Percentiles rank a stretch among this genome's conserved stretches.
These are phyloP conservation scores for Pseudogymnoascus sp. DNA, from an alignment of 2,329 filamentous ascomycete species.

Conservation along the genomic window DNA sequence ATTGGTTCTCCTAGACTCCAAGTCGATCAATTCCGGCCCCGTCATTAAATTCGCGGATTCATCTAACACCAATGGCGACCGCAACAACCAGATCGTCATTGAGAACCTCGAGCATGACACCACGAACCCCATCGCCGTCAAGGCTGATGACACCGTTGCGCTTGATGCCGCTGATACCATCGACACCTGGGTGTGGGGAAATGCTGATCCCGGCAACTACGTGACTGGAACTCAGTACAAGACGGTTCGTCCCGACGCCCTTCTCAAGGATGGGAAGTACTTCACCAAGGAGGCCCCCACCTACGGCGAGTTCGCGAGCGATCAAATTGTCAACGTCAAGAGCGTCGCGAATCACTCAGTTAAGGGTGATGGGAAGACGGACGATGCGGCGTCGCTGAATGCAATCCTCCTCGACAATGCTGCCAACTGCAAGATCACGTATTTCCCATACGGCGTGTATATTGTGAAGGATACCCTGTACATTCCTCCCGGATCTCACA, in stretches of 20 bases:
- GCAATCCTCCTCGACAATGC: slow-evolving; percentile 23
- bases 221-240: slow-evolving; percentile 13
- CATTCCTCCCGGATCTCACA: slow-evolving; percentile 39
- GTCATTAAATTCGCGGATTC: slow-evolving; percentile 7
- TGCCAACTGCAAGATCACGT: slow-evolving; percentile 12
- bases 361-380: slow-evolving; percentile 33
- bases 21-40: not conserved
- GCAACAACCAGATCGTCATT: slow-evolving; percentile 5
- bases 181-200: not conserved
- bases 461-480: slow-evolving; percentile 37
- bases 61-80: not conserved
- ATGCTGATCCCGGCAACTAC: not conserved
- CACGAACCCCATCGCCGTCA: not conserved
- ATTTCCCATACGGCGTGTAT: slow-evolving; percentile 37
- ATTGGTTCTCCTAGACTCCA: slow-evolving; percentile 3
- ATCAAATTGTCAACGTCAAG: slow-evolving; percentile 39
- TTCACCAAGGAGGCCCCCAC: slow-evolving; percentile 34
- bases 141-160: slow-evolving; percentile 16
- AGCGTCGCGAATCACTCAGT: slow-evolving; percentile 32
- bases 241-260: slow-evolving; percentile 25
- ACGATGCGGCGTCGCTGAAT: slow-evolving; percentile 29
- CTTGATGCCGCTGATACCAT: slow-evolving; percentile 19
- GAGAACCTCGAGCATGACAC: not conserved
- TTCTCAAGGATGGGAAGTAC: slow-evolving; percentile 32
- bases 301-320: slow-evolving; percentile 33